Base-by-base conservation (phyloP, 2,329 filamentous ascomycete species). In the Malbranchea zuffiana region DNA sequence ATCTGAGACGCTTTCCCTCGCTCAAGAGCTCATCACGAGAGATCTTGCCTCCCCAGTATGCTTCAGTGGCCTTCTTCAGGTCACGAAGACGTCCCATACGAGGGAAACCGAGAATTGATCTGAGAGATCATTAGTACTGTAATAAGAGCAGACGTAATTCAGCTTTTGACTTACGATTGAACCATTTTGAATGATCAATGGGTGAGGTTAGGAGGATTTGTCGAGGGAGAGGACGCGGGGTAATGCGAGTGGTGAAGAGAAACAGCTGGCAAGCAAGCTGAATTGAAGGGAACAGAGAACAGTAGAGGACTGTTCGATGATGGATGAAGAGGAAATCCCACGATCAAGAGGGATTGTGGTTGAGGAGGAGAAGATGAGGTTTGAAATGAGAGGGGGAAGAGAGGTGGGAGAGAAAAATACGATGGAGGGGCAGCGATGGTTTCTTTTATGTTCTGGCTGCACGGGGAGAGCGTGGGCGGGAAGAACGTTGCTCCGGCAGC, bases 21-120 rank as follows among this genome's bases (percentile, higher is more conserved):
- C 78, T 74, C 52, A 96, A 74, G 52, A 98, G 84, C 46, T 93
- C 86, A 47, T 82, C 77, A 60, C 87, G 84, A 47, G 84, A 87
- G 65, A 94, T 73, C 75, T 96, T 98, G 66, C 82, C 88, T 57
- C 71, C 81, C 90, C 90, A 98, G 70, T 80, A 98, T 65, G 88
- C 85, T 70, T 98, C 90, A 52, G 87, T 98, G 61, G 90, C 90
- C 80, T 98, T 98, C 82, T 98, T 98, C 65, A 98, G 79, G 75
- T 98, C 90, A 79, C 90, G 86, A 70, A 92, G 83, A 58, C 76
- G 82, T 69, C 90, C 90, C 84, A 96, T 95, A 62, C 90, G 88
- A 66, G 90, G 90, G 78, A 98, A 98, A 71, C 90, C 90, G 66
- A 98, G 81, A 66, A 98, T 75, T 53, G 90, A 74, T 51, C 66